Base-by-base conservation (phyloP, 805 yeast genomes). In the Saccharomycopsis sp. region DNA sequence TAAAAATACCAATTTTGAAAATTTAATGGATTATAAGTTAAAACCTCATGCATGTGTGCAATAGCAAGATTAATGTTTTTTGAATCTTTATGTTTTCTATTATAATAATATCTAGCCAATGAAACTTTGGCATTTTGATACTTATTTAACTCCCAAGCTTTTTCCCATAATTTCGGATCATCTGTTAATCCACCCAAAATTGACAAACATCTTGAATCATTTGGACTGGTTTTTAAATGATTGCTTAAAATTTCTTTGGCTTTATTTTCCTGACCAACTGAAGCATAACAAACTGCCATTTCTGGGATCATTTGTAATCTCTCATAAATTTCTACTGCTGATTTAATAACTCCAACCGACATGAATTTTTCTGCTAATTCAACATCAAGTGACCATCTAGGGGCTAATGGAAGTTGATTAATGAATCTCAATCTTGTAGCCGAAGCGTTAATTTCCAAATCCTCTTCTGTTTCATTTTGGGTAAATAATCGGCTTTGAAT, bases 1-100 rank as follows among this genome's bases (percentile, higher is more conserved):
- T 88, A 87, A 52, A 87, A 74, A 56, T 78, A 89, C 95, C 97
- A 87, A 27, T 89, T 81, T 15, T 81, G 84, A 50, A 72, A 76
- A 51, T 72, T 74, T 39, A 85, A 63, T 8, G 96, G 92, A 55
- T 79, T 79, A 21, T 76, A 74, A 18, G 69, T 63, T 44, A 89
- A 64, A 12, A 92, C 78, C 29, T 87, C 94, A 50, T 74, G 72
- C 61, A 86, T 70, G 55, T 86, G 86, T 29, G 59, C 60, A 41
- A 85, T 69, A 0, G 87, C 80, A 14, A 76, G 51, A 47, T 84
- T 69, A 25, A 37, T 27, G 43, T 73, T 69, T 12, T 61, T 53
- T 9, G 69, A 50, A 0, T 80, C 79, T 10, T 78, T 63, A 5
- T 58, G 57, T 2, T 89, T 87, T 12, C 86, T 87, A 35, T 61